Base-by-base conservation (phyloP, 345 rosid genomes). In the Salix caprea region DNA sequence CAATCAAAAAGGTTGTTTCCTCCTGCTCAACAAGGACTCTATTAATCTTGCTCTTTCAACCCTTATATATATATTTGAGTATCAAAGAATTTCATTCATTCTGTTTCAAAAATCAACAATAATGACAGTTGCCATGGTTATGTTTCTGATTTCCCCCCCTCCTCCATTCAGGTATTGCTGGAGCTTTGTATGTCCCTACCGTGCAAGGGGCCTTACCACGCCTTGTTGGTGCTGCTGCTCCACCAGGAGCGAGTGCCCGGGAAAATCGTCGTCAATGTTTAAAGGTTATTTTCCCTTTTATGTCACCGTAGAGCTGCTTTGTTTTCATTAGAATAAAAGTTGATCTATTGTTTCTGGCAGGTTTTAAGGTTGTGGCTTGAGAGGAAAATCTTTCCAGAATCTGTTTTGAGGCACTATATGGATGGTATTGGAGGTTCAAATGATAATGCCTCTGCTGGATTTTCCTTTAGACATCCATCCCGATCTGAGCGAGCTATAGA, bases 191-290 rank as follows among this genome's bases (percentile, higher is more conserved):
- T 58, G 82, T 93, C 75, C 98, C 97, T 73, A 84, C 87, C 7
- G 90, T 93, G 80, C 94, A 93, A 84, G 89, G 97, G 70, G 97
- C 99, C 74, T 75, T 96, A 80, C 98, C 97, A 32, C 98, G 98
- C 34, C 97, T 96, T 79, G 83, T 96, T 77, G 92, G 91, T 85
- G 97, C 94, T 76, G 96, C 98, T 86, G 98, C 92, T 73, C 97
- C 99, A 75, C 76, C 91, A 60, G 99, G 99, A 65, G 75, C 85
- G 62, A 85, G 90, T 82, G 92, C 97, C 75, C 94, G 94, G 74
- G 98, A 96, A 85, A 96, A 96, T 80, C 97, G 98, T 39, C 98
- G 92, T 73, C 97, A 93, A 75, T 96, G 99, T 87, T 94, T 90
- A 60, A 96, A 96, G 96, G 99, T 91, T 74, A 61, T 79, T 69